Evolutionary conservation across 2,329 filamentous ascomycete genomes (phyloP).

Genomic region (Scolecobasidium constrictum): DNA sequence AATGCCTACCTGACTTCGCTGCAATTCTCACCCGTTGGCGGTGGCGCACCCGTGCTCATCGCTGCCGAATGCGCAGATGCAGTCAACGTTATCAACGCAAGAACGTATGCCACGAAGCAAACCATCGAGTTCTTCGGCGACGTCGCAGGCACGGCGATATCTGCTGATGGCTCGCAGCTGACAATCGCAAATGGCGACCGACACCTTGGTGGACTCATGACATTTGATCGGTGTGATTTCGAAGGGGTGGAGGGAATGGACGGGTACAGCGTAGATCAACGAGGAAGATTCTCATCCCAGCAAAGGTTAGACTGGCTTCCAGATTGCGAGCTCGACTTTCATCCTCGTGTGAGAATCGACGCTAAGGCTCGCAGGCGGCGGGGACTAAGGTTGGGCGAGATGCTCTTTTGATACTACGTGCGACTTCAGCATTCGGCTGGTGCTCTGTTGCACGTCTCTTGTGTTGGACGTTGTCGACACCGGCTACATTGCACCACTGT

Average conservation of each 20-base stretch:
- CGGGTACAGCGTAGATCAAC: neutral
- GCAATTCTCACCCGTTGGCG: conserved; percentile 61
- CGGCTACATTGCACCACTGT: too few relatives aligned
- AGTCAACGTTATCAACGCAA: conserved; percentile 58
- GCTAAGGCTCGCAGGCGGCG: conserved; percentile 9
- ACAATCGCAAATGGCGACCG: conserved; percentile 56
- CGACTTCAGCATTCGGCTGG: too few relatives aligned
- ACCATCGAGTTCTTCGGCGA: conserved; percentile 66
- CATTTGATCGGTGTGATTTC: conserved; percentile 20
- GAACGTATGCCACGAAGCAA: conserved; percentile 54
- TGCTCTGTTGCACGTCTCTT: too few relatives aligned
- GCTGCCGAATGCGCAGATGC: conserved; percentile 68
- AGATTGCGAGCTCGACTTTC: conserved; percentile 7
- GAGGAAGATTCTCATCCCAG: neutral
- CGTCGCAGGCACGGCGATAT: conserved; percentile 57
- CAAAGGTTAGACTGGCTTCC: conserved; percentile 4
- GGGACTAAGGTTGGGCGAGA: conserved; percentile 2
- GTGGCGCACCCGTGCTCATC: conserved; percentile 55
- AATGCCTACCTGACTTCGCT: conserved; percentile 60
- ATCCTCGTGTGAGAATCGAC: conserved; percentile 4
- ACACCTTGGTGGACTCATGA: conserved; percentile 54
- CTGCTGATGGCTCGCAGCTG: conserved; percentile 57
- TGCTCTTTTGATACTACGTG: conserved; percentile 3
- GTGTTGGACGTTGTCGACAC: too few relatives aligned
- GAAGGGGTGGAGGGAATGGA: neutral